phyloP scores from a whole-genome alignment of 2,329 filamentous ascomycete species.

The Sclerotinia borealis region DNA sequence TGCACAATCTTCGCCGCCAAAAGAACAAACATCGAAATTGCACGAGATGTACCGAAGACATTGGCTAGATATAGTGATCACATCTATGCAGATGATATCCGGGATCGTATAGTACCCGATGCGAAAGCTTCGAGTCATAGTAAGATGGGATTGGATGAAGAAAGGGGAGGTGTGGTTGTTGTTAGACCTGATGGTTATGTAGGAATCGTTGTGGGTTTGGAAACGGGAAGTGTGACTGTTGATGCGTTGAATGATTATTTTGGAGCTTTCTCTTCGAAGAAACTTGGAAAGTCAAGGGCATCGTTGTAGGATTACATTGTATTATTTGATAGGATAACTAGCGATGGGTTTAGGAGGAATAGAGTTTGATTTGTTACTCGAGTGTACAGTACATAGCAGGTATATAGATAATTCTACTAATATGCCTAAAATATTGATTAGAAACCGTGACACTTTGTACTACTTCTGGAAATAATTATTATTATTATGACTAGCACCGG shows the following conservation, averaged over 20 bases:
- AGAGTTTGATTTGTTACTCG: not conserved
- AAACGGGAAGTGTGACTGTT: conserved; percentile 70
- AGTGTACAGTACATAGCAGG: too few relatives aligned
- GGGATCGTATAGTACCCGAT: conserved; percentile 62
- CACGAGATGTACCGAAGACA: conserved; percentile 60
- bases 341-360: not conserved
- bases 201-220: conserved; percentile 65
- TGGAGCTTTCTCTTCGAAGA: conserved; percentile 62
- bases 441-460: too few relatives aligned
- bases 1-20: conserved; percentile 67
- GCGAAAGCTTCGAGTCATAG: conserved; percentile 72
- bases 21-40: conserved; percentile 66
- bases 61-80: conserved; percentile 74
- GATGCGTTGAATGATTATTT: conserved; percentile 84
- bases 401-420: too few relatives aligned
- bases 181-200: conserved; percentile 86
- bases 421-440: too few relatives aligned
- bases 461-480: too few relatives aligned
- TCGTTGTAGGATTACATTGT: conserved; percentile 33
- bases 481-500: too few relatives aligned
- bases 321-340: not conserved
- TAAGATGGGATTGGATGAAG: conserved; percentile 75
- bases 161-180: conserved; percentile 72
- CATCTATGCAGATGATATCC: conserved; percentile 79
- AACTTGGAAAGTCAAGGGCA: conserved; percentile 37